Evolutionary conservation across 805 yeast species (phyloP).

Genomic region (Yarrowia osloensis): DNA sequence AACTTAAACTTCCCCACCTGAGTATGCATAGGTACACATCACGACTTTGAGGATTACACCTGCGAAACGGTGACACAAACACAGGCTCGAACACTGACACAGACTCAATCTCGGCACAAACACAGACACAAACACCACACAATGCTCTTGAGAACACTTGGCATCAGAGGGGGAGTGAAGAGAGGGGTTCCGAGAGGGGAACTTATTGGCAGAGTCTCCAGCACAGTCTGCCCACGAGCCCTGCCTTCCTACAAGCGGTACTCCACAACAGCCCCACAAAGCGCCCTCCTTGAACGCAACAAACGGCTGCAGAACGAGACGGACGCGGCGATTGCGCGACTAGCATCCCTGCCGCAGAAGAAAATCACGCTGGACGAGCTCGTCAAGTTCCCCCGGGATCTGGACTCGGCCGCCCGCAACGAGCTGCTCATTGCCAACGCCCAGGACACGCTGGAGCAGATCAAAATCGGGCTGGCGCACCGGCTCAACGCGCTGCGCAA

Average conservation of each 20-base stretch:
- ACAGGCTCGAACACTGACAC: too few species aligned
- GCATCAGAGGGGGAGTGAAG: too few species aligned
- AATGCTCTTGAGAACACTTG: neutral
- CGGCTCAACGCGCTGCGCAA: constrained; percentile 68
- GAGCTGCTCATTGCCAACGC: constrained; percentile 41
- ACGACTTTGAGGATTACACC: too few species aligned
- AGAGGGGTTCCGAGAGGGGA: too few species aligned
- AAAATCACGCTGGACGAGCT: constrained; percentile 18
- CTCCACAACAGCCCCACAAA: neutral
- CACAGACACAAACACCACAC: neutral
- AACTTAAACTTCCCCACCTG: constrained; percentile 3
- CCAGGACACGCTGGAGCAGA: constrained; percentile 35
- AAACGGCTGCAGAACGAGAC: constrained; percentile 14
- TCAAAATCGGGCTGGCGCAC: constrained; percentile 54
- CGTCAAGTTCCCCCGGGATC: constrained; percentile 2
- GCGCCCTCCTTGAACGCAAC: neutral
- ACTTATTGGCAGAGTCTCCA: too few species aligned
- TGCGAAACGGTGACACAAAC: too few species aligned
- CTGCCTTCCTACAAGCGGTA: too few species aligned
- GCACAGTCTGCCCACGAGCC: too few species aligned
- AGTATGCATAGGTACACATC: neutral
- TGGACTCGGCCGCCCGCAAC: constrained; percentile 28
- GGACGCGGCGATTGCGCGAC: constrained; percentile 6
- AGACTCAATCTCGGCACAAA: neutral
- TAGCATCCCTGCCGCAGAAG: constrained; percentile 11